phyloP scores from a whole-genome alignment of 129 eudicot genomes.

The Rutidosis leptorrhynchoides region DNA sequence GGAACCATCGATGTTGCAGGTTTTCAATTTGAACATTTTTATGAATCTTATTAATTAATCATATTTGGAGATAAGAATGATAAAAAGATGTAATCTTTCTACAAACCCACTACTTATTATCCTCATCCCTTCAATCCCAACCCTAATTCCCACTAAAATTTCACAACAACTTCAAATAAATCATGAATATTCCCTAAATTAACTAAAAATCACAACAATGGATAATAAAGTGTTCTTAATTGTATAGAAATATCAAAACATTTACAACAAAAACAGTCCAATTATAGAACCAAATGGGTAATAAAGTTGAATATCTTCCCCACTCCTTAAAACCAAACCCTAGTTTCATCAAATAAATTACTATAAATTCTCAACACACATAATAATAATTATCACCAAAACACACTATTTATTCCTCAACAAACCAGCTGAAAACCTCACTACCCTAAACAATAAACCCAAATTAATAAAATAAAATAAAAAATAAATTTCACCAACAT shows the following conservation, averaged over 20 bases:
- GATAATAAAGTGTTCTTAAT: background rate
- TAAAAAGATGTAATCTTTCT: background rate
- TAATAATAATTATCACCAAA: conserved; percentile 14
- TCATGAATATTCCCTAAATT: background rate
- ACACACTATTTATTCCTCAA: conserved; percentile 1
- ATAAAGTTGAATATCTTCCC: conserved; percentile 16
- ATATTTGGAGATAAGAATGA: background rate
- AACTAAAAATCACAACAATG: conserved; percentile 5
- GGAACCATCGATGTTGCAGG: background rate
- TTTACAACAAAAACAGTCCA: conserved; percentile 1
- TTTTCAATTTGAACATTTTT: background rate
- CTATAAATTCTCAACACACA: conserved; percentile 1
- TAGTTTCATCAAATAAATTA: conserved; percentile 12
- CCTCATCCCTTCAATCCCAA: conserved; percentile 17
- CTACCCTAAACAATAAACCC: conserved; percentile 8
- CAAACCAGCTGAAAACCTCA: background rate
- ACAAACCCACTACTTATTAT: conserved; percentile 2
- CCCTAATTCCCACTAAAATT: conserved; percentile 28
- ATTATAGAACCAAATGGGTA: conserved; percentile 12
- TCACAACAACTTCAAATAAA: conserved; percentile 7
- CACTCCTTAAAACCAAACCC: conserved; percentile 32
- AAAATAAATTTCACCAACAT: background rate
- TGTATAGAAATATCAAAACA: conserved; percentile 6
- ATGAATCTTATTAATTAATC: background rate
- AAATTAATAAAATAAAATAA: background rate